Evolutionary conservation across 2,329 filamentous ascomycete species (phyloP), one percentile per base, ranked within the genome.

Genomic region (Colletotrichum lentis): DNA sequence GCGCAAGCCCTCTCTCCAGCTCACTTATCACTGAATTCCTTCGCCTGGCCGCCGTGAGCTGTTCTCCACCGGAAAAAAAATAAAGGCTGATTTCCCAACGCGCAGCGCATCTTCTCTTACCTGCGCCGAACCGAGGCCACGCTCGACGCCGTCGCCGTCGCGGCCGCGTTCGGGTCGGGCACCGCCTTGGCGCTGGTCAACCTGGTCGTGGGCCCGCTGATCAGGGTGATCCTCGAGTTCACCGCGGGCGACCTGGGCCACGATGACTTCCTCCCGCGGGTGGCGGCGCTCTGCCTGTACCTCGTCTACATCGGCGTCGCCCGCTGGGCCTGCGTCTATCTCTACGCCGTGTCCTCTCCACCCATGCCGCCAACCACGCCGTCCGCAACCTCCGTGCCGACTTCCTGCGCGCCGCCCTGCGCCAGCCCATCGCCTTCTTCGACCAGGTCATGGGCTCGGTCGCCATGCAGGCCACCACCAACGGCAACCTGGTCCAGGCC

Each of bases 401-500:
- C 5, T 43, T 43, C 16, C 41, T 43, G 41, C 41, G 41, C n/a
- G 41, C 41, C 14, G 41, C 41, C 16, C 41, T 43, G 10, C 16
- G 41, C 12, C 41, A 43, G 11, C 16, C 14, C 11, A 5, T 43
- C 5, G 16, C 41, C n/a, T 43, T 43, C 14, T 43, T 43, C 11
- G 41, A 43, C 41, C 16, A 6, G 41, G n/a, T 6, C 12, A 7
- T 18, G 41, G n/a, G n/a, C 41, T 82, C 81, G 27, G 76, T 80
- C 27, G 72, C 81, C 3, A 77, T 76, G 3, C 76, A 80, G 57
- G 78, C 80, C 16, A 82, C 81, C 0, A 80, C 80, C 0, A 83
- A 81, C 55, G 79, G 79, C n/a, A 77, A 78, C 18, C 74, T 80
- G 31, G 77, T 82, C 39, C 78, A 80, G 49, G 72, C 73, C 12